Conservation (phyloP, 805 yeast species). For the Lipomyces sp. region DNA sequence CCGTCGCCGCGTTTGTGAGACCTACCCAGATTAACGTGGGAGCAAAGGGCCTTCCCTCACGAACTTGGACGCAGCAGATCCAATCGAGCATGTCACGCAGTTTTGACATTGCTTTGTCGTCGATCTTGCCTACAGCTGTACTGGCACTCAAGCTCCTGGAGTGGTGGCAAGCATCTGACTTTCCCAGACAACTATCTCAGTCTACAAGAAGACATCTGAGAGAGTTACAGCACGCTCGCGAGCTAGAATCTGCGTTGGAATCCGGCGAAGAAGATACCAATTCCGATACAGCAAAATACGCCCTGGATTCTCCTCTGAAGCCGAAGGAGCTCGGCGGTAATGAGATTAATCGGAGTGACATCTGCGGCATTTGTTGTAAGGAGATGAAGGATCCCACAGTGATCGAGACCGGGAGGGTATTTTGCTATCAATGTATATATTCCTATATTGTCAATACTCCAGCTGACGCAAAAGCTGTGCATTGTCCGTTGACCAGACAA, state of each 20-base stretch:
- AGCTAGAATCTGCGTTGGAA: constrained; percentile 7
- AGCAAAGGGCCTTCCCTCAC: neutral
- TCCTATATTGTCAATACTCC: constrained; percentile 57
- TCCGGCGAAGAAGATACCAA: constrained; percentile 32
- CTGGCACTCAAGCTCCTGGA: constrained; percentile 82
- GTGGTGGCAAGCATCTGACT: constrained; percentile 88
- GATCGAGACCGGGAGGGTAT: constrained; percentile 89
- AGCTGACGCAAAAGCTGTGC: constrained; percentile 55
- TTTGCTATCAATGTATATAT: constrained; percentile 85
- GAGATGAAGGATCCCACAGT: constrained; percentile 77
- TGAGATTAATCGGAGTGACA: constrained; percentile 36
- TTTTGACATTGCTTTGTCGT: constrained; percentile 40
- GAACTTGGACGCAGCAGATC: neutral
- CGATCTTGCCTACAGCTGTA: constrained; percentile 77
- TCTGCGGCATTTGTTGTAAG: constrained; percentile 73
- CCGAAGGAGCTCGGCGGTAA: constrained; percentile 35
- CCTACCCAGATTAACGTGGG: neutral
- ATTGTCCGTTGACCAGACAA: constrained; percentile 84
- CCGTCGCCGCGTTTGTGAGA: constrained; percentile 12
- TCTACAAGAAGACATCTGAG: constrained; percentile 28
- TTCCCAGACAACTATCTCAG: constrained; percentile 57
- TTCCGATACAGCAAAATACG: constrained; percentile 41
- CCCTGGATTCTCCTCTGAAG: constrained; percentile 33
- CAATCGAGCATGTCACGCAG: constrained; percentile 2
- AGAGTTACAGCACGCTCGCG: constrained; percentile 12